phyloP scores from a whole-genome alignment of 2,329 filamentous ascomycete species.

The Bisporella sp. region DNA sequence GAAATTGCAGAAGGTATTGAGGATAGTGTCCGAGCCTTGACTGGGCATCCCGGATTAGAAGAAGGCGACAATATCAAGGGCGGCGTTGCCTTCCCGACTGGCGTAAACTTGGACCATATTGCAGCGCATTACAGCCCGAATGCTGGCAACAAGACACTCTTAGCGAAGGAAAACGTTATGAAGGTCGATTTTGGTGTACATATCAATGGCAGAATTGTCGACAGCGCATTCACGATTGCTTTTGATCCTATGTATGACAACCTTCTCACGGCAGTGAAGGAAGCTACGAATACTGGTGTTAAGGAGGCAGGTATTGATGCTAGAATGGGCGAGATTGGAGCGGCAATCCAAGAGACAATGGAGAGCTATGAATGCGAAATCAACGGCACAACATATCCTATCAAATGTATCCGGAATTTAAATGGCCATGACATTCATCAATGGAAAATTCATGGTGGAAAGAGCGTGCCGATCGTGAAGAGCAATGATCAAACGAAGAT shows the following conservation, averaged over 20 bases:
- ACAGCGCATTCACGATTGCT: conserved; percentile 63
- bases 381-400: conserved; percentile 41
- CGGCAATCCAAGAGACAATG: conserved; percentile 54
- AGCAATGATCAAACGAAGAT: conserved; percentile 85
- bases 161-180: conserved; percentile 62
- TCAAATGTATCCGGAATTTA: conserved; percentile 48
- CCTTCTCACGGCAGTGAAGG: conserved; percentile 58
- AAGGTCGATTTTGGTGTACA: conserved; percentile 69
- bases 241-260: conserved; percentile 65
- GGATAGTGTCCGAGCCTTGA: conserved; percentile 68
- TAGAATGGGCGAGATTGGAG: conserved; percentile 62
- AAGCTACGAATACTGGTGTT: conserved; percentile 69
- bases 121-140: conserved; percentile 86
- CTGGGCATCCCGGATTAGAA: conserved; percentile 67
- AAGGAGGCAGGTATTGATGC: conserved; percentile 90
- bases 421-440: conserved; percentile 78
- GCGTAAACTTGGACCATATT: conserved; percentile 76
- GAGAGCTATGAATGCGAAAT: conserved; percentile 55
- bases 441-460: conserved; percentile 86
- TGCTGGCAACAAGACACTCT: conserved; percentile 70
- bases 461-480: conserved; percentile 92
- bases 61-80: conserved; percentile 73
- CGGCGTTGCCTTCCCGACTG: conserved; percentile 83
- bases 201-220: conserved; percentile 63
- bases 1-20: conserved; percentile 87